Evolutionary conservation across 805 yeast genomes (phyloP).

Genomic region (Monosporozyma servazzii): DNA sequence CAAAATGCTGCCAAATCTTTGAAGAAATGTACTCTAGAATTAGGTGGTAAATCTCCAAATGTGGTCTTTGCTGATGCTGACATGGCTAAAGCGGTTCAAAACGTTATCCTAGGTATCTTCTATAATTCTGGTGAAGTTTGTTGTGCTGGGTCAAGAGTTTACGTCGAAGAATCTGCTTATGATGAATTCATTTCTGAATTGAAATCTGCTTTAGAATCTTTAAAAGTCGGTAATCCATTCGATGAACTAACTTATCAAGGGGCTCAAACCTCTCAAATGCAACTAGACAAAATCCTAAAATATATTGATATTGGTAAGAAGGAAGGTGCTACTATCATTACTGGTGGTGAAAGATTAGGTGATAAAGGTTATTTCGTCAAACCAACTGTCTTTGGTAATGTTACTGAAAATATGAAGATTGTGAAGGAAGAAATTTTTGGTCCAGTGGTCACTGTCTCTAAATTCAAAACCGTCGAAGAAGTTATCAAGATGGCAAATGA

Average conservation of each 20-base stretch:
- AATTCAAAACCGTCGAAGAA: constrained; percentile 76
- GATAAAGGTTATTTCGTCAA: constrained; percentile 58
- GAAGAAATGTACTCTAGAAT: constrained; percentile 87
- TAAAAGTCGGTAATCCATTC: constrained; percentile 79
- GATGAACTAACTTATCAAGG: constrained; percentile 75
- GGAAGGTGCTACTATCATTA: constrained; percentile 71
- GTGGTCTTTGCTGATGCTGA: constrained; percentile 82
- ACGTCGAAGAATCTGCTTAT: constrained; percentile 77
- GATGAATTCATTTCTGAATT: constrained; percentile 63
- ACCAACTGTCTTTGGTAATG: constrained; percentile 71
- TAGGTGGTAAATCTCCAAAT: constrained; percentile 95
- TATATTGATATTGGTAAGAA: constrained; percentile 69
- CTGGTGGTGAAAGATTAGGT: constrained; percentile 60
- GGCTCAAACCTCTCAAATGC: constrained; percentile 79
- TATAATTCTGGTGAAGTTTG: constrained; percentile 95
- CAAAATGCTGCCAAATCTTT: constrained; percentile 70
- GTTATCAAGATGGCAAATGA: constrained; percentile 72
- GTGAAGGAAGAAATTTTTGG: constrained; percentile 81
- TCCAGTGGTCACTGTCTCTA: constrained; percentile 79
- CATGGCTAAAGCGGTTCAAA: constrained; percentile 62
- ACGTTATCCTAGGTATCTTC: constrained; percentile 75
- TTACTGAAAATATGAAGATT: constrained; percentile 55
- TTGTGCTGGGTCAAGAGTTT: constrained; percentile 88
- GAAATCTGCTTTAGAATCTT: constrained; percentile 40
- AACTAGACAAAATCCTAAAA: constrained; percentile 65